Conservation (phyloP, 2,329 filamentous ascomycete species). For the Aspergillus fructus region DNA sequence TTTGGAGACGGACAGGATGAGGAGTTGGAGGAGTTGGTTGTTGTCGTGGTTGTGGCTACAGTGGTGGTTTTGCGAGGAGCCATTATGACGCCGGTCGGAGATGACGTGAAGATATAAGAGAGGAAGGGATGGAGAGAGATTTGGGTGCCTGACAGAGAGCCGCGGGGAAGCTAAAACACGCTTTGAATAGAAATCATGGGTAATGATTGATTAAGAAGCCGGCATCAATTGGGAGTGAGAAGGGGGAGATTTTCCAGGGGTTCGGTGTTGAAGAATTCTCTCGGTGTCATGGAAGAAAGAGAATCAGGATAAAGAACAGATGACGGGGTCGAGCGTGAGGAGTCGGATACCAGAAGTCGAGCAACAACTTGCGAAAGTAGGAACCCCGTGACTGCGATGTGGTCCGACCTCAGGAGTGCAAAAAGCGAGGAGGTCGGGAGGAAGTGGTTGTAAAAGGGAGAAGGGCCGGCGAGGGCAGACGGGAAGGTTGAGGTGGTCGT, state of each 20-base stretch:
- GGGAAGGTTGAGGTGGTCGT: not conserved
- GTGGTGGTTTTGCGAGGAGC: conserved; percentile 9
- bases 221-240: conserved; percentile 14
- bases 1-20: conserved; percentile 15
- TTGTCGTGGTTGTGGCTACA: conserved; percentile 7
- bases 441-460: conserved; percentile 7
- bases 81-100: conserved; percentile 15
- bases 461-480: not conserved
- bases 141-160: conserved; percentile 6
- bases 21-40: conserved; percentile 8
- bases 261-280: conserved; percentile 2
- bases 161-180: conserved; percentile 11
- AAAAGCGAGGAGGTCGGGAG: conserved; percentile 14
- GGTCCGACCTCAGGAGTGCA: conserved; percentile 18
- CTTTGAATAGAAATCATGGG: conserved; percentile 17
- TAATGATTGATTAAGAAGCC: conserved; percentile 3
- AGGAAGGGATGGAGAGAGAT: conserved; percentile 5
- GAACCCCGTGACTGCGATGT: conserved; percentile 16
- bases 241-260: conserved; percentile 1
- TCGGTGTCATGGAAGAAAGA: conserved; percentile 13
- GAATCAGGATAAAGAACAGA: conserved; percentile 11
- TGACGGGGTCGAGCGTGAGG: conserved; percentile 18
- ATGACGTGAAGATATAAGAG: conserved; percentile 8
- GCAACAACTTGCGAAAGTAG: not conserved
- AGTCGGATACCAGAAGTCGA: conserved; percentile 21